A percentile compares a stretch with the other conserved stretches of the same genome.
Evolutionary conservation across 495 filamentous ascomycete species (phyloP).

Genomic region (Jackrogersella multiformis): DNA sequence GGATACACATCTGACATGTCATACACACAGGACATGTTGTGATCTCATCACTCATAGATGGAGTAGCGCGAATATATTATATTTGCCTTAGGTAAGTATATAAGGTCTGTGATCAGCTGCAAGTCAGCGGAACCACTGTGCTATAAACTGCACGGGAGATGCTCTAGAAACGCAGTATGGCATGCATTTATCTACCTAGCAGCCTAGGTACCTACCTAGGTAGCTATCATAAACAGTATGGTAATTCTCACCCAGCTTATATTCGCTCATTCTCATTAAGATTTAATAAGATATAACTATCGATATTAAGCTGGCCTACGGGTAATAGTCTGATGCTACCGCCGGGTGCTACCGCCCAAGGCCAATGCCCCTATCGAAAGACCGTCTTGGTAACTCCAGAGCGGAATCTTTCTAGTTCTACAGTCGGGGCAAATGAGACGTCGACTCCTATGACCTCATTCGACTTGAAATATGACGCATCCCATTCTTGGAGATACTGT

Average conservation of each 20-base stretch:
- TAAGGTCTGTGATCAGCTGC: background rate
- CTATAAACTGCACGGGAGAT: too few relatives aligned
- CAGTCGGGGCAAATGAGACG: too few relatives aligned
- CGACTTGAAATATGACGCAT: background rate
- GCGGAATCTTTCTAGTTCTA: background rate
- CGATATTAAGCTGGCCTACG: background rate
- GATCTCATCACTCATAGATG: background rate
- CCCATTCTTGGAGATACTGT: background rate
- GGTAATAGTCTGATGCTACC: background rate
- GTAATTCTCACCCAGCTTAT: too few relatives aligned
- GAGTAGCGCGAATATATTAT: background rate
- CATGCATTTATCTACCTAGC: too few relatives aligned
- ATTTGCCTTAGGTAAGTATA: too few relatives aligned
- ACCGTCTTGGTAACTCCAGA: background rate
- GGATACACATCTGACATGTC: background rate
- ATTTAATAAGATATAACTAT: background rate
- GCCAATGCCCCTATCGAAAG: background rate
- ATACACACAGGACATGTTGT: slow-evolving; percentile 2
- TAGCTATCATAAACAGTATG: too few relatives aligned
- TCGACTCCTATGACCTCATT: background rate
- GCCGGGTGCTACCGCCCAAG: background rate
- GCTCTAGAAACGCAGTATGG: too few relatives aligned
- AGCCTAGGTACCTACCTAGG: too few relatives aligned
- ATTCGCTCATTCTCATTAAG: too few relatives aligned
- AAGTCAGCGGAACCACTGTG: too few relatives aligned